Conservation (phyloP, 495 filamentous ascomycete genomes). For the Aspergillus affinis region DNA sequence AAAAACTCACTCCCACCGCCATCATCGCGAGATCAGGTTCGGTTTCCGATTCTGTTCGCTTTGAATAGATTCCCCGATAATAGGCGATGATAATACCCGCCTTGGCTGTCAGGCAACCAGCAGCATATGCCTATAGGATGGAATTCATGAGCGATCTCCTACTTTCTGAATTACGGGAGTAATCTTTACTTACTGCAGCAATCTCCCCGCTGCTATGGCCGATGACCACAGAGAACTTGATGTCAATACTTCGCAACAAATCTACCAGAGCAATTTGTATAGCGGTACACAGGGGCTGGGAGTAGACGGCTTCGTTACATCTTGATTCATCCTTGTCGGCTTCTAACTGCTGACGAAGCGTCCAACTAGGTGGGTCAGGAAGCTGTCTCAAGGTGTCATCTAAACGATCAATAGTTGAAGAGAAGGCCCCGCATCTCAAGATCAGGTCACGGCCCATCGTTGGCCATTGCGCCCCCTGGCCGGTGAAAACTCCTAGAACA, state of each 20-base stretch:
- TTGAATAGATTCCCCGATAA: conserved; percentile 42
- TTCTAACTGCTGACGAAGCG: conserved; percentile 9
- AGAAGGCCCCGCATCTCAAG: conserved; percentile 20
- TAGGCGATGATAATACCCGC: conserved; percentile 55
- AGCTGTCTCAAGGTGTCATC: conserved; percentile 1
- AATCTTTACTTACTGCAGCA: conserved; percentile 15
- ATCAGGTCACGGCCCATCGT: conserved; percentile 35
- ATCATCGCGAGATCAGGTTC: conserved; percentile 3
- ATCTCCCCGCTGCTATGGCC: conserved; percentile 42
- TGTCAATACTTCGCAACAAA: conserved; percentile 7
- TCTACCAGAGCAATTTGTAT: conserved; percentile 26
- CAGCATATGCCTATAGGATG: conserved; percentile 29
- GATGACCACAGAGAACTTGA: conserved; percentile 30
- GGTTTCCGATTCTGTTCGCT: conserved; percentile 3
- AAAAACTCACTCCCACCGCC: background rate
- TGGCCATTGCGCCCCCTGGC: conserved; percentile 40
- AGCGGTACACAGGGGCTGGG: conserved; percentile 43
- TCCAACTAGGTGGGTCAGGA: conserved; percentile 13
- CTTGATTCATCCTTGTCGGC: background rate
- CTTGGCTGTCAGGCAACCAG: conserved; percentile 24
- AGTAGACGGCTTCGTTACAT: conserved; percentile 7
- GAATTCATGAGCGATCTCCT: background rate
- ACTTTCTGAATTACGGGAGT: background rate
- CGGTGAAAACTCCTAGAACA: conserved; percentile 30
- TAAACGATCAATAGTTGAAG: conserved; percentile 14